Base-by-base conservation (phyloP, 2,329 filamentous ascomycete species). In the Arthrobotrys sphaeroides region DNA sequence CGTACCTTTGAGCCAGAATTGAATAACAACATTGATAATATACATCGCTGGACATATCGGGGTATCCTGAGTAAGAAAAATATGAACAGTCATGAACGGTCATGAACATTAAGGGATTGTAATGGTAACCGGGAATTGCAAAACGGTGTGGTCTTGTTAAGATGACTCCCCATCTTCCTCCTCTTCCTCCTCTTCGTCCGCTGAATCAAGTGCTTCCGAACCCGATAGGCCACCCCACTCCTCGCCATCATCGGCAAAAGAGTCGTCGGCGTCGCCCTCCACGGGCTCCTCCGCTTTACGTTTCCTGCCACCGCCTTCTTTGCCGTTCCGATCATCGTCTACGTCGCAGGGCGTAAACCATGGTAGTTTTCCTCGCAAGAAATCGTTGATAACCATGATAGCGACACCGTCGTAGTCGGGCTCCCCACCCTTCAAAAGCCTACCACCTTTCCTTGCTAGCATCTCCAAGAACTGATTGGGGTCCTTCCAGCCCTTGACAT, bases 361-460 rank as follows among this genome's bases (percentile, higher is more conserved):
- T 0, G 95, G 95, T 24, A 98, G 92, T 83, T 94, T 97, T 68
- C 95, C 95, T 77, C 95, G 86, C 81, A 98, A 88, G 82, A 98
- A 99, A 81, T 99, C 95, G 80, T 97, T 98, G 73, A 99, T 84
- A 0, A 99, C 91, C 89, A 97, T 97, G 83, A 97, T 97, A 0
- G 95, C 95, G 53, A 97, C 93, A 80, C 94, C 93, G 80, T 98
- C 94, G 66, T 97, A 84, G 82, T 99, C 95, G 2, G 94, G 91
- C 82, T 98, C 95, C n/a, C 94, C 95, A 70, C 92, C 94, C 81
- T 93, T 93, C 13, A 98, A 85, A 18, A 99, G 84, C 79, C 94
- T 88, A 13, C 95, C 95, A 70, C 90, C 89, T 82, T 97, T 98
- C 69, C 94, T 87, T 6, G 94, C 94, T 1, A 99, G 85, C 26